These are phyloP conservation scores for Umbilicaria muhlenbergii DNA, from an alignment of 495 filamentous ascomycete species.

Conservation along the genomic window DNA sequence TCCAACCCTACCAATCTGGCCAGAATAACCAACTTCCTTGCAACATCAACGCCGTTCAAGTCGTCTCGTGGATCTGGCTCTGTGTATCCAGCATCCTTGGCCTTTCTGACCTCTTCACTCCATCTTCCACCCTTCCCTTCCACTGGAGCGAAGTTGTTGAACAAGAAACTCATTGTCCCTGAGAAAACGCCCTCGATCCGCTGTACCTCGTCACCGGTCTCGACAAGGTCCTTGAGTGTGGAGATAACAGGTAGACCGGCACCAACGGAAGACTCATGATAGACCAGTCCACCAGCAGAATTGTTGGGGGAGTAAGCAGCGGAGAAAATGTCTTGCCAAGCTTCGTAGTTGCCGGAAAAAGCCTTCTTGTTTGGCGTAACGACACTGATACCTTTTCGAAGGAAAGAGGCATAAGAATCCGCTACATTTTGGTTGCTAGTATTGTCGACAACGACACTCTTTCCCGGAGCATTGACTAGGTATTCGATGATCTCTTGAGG, in stretches of 20 bases:
- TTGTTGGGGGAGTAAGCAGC: constrained; percentile 26
- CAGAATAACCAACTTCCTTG: constrained; percentile 89
- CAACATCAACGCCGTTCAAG: constrained; percentile 90
- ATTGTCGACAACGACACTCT: constrained; percentile 78
- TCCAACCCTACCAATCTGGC: constrained; percentile 66
- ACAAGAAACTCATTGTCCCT: constrained; percentile 90
- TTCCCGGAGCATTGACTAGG: constrained; percentile 52
- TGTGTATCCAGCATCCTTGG: constrained; percentile 89
- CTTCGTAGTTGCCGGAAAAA: constrained; percentile 56
- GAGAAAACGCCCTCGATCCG: constrained; percentile 94
- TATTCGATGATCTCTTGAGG: constrained; percentile 53
- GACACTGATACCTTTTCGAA: constrained; percentile 66
- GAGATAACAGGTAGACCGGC: constrained; percentile 85
- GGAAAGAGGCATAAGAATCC: constrained; percentile 57
- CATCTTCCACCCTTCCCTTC: constrained; percentile 45
- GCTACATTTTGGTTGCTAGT: constrained; percentile 76
- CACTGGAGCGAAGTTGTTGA: constrained; percentile 81
- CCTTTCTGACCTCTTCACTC: constrained; percentile 75
- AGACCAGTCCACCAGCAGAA: constrained; percentile 55
- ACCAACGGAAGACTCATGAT: constrained; percentile 87
- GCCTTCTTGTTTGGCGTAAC: constrained; percentile 98
- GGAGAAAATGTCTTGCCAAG: constrained; percentile 73
- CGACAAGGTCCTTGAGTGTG: constrained; percentile 74
- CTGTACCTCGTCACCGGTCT: constrained; percentile 74
- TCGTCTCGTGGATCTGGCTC: constrained; percentile 95